Evolutionary conservation across 352 stramenopile genomes (phyloP), one percentile per base, ranked within the genome.

Genomic region (Globisporangium canariense): DNA sequence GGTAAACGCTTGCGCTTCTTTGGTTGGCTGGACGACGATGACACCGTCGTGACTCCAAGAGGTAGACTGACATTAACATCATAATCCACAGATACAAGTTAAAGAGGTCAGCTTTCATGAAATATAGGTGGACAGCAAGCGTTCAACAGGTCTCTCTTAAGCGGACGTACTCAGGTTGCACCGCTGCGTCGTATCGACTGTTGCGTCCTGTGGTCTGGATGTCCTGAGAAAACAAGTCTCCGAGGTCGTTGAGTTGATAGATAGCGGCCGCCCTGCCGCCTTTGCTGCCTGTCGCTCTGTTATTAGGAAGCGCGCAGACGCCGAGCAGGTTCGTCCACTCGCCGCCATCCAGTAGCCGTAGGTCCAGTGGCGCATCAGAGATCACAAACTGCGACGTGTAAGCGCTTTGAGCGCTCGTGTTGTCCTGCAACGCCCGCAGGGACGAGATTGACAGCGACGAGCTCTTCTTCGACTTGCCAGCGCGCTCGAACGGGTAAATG

Each of bases 161-260:
- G 11, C 3, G 9, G 36, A 41, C 83, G 65, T 81, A 92, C 83
- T 82, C 72, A 2, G 69, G 49, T 53, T 90, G 83, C 51, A 92
- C 69, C 22, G 78, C 78, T 11, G 71, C 64, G 16, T 72, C 58
- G 43, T 89, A 87, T 8, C 66, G 62, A 45, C 75, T 20, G 52
- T 62, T 70, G 9, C 75, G 59, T 22, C 53, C 69, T 36, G 66
- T 73, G 18, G 58, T 57, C 47, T 71, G 75, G 25, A 92, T 74
- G 10, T 65, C 66, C 60, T 92, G 83, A 4, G 75, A 85, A 58
- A 80, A 88, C 2, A 93, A 46, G 54, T 93, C 83, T 3, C 83
- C 83, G 25, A 88, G 50, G 59, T 67, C 78, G 60, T 81, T 93
- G n/a, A 93, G 54, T 59, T 90, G 78, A 49, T 89, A 93, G 58